Conservation (phyloP, 179 eudicot genomes). For the Dionaea muscipula region DNA sequence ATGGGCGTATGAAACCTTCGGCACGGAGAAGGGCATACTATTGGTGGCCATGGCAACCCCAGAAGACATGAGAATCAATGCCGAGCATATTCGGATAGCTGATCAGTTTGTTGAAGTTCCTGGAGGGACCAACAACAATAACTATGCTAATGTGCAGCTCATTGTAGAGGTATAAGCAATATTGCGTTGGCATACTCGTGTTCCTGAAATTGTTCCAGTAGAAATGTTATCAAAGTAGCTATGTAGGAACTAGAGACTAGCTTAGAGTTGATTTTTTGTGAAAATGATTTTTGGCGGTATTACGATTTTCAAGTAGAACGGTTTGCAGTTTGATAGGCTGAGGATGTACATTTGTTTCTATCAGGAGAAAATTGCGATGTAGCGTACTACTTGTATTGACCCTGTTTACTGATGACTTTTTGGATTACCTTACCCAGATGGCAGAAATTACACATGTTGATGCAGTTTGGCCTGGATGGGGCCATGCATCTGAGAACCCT, state of each 20-base stretch:
- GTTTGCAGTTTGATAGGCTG: no score
- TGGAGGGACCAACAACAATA: conserved; percentile 97
- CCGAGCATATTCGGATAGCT: conserved; percentile 96
- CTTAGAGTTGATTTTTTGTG: not conserved
- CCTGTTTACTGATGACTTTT: not conserved
- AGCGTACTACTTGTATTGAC: not conserved
- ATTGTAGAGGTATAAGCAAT: conserved; percentile 67
- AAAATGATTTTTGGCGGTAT: not conserved
- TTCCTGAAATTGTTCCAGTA: not conserved
- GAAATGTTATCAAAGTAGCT: not conserved
- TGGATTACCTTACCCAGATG: conserved; percentile 34
- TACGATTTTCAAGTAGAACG: no score
- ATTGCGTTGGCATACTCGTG: conserved; percentile 5
- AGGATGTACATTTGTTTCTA: not conserved
- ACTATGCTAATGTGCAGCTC: conserved; percentile 98
- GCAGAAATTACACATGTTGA: conserved; percentile 95
- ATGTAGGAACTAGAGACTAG: not conserved
- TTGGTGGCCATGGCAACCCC: conserved; percentile 99
- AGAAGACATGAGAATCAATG: conserved; percentile 98
- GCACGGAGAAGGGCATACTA: conserved; percentile 87
- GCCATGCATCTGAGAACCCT: conserved; percentile 98
- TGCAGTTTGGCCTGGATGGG: conserved; percentile 99
- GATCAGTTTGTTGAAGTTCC: conserved; percentile 99
- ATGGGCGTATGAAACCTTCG: conserved; percentile 97
- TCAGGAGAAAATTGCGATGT: not conserved